Conservation (phyloP, 2,329 filamentous ascomycete species). For the Sarocladiaceae sp. region DNA sequence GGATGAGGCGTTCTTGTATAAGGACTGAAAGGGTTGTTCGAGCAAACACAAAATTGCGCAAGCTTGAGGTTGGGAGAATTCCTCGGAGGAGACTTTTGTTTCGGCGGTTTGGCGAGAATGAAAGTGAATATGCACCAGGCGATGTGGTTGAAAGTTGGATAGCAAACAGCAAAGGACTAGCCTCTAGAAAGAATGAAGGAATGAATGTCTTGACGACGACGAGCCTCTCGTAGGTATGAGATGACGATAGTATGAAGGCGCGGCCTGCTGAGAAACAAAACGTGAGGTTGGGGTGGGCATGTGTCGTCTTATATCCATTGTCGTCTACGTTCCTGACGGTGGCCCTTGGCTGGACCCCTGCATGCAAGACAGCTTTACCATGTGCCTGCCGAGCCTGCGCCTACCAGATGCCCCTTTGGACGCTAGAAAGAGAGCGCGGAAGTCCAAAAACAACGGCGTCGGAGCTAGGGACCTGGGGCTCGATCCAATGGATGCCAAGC, state of each 20-base stretch:
- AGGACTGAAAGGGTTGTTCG: conserved; percentile 2
- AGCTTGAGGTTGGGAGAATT: background rate
- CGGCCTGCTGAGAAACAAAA: conserved; percentile 12
- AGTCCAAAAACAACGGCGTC: background rate
- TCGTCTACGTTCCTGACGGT: conserved; percentile 10
- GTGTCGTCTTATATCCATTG: conserved; percentile 13
- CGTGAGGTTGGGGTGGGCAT: conserved; percentile 6
- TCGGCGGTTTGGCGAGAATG: conserved; percentile 8
- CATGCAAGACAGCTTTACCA: conserved; percentile 7
- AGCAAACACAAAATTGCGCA: conserved; percentile 3
- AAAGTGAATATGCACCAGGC: conserved; percentile 17
- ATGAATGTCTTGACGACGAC: conserved; percentile 28
- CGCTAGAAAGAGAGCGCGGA: background rate
- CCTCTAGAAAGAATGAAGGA: conserved; percentile 21
- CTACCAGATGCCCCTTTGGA: background rate
- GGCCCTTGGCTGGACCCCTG: background rate
- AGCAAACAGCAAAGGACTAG: conserved; percentile 30
- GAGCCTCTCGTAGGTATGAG: conserved; percentile 17
- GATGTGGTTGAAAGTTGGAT: conserved; percentile 14
- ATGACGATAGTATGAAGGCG: conserved; percentile 13
- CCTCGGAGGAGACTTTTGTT: background rate
- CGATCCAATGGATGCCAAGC: conserved; percentile 9
- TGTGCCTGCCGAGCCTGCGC: conserved; percentile 6
- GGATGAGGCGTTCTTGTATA: conserved; percentile 5
- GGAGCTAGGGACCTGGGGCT: background rate